Evolutionary conservation across 148 eudicot species (phyloP).

Genomic region (Chenopodium suecicum): DNA sequence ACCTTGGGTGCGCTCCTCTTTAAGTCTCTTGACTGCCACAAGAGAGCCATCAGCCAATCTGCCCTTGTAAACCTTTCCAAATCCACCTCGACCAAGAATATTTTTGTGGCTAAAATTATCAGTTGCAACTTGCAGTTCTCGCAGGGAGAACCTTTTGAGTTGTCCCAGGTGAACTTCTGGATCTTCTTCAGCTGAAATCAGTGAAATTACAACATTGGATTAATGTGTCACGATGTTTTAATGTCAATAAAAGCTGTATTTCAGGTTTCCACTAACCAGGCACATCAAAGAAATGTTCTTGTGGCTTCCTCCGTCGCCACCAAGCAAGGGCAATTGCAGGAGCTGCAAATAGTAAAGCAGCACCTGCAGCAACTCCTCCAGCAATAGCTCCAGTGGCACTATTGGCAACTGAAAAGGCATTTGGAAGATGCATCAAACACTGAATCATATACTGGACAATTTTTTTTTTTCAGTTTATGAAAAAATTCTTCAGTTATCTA

Average conservation of each 20-base stretch:
- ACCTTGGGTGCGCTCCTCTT: conserved; percentile 79
- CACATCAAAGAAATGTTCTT: conserved; percentile 73
- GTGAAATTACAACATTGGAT: conserved; percentile 1
- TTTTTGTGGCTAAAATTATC: conserved; percentile 67
- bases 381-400: conserved; percentile 77
- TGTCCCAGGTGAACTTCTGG: conserved; percentile 87
- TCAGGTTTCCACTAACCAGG: conserved; percentile 57
- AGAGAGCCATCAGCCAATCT: conserved; percentile 72
- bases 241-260: neutral
- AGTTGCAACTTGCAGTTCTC: conserved; percentile 77
- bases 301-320: conserved; percentile 70
- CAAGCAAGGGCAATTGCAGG: conserved; percentile 72
- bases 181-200: conserved; percentile 79
- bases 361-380: conserved; percentile 84
- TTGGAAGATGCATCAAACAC: conserved; percentile 3
- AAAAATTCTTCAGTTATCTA: neutral
- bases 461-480: too few relatives aligned
- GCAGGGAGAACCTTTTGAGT: conserved; percentile 72
- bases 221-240: neutral
- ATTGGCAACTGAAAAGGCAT: conserved; percentile 39
- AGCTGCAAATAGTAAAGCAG: conserved; percentile 73
- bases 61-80: conserved; percentile 89
- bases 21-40: conserved; percentile 79
- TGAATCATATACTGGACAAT: neutral
- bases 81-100: conserved; percentile 82